Evolutionary conservation across 306 rosid genomes (phyloP).

Genomic region (Psophocarpus tetragonolobus): DNA sequence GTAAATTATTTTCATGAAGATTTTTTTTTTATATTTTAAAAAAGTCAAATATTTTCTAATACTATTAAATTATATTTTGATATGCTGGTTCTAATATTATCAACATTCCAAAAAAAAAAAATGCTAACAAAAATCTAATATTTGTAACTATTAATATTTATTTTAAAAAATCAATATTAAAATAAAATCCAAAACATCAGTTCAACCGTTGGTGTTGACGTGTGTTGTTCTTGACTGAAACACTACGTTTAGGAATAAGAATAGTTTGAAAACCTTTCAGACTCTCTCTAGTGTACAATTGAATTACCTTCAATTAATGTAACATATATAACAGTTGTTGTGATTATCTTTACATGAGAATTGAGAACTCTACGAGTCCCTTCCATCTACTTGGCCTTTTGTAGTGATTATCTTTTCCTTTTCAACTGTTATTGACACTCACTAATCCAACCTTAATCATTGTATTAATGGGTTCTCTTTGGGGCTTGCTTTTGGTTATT

Average conservation of each 20-base stretch:
- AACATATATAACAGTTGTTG: no score
- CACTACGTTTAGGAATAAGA: not conserved
- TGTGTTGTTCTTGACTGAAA: not conserved
- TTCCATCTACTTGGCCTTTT: not conserved
- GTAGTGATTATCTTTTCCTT: not conserved
- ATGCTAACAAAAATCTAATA: no score
- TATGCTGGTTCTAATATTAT: no score
- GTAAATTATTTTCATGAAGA: no score
- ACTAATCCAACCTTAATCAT: not conserved
- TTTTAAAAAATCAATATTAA: no score
- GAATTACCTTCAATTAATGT: not conserved
- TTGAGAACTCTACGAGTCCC: not conserved
- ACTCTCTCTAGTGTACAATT: not conserved
- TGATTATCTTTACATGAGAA: no score
- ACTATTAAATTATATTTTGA: no score
- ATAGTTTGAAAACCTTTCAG: not conserved
- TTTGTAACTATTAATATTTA: no score
- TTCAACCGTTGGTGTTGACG: not conserved
- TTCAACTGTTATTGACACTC: not conserved
- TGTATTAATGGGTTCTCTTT: constrained; percentile 21
- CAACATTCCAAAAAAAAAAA: no score
- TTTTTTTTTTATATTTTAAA: no score
- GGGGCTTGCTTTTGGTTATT: constrained; percentile 21
- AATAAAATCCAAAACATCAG: not conserved
- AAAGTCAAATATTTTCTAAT: no score